Evolutionary conservation across 305 asterid species (phyloP).

Genomic region (Fraxinus velutina): DNA sequence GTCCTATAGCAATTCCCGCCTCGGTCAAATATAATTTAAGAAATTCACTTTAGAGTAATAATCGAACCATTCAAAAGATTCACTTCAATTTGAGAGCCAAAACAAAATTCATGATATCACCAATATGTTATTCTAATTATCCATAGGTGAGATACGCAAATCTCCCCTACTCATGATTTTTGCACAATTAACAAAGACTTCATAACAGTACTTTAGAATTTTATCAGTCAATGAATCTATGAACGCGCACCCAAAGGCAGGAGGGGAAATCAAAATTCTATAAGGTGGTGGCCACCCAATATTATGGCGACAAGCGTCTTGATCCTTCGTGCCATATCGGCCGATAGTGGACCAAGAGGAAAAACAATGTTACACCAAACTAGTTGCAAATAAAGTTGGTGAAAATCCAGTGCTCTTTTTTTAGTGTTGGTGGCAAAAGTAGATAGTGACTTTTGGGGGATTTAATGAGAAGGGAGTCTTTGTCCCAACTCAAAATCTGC

Average conservation of each 20-base stretch:
- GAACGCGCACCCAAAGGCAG: not conserved
- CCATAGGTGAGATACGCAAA: not conserved
- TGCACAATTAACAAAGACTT: not conserved
- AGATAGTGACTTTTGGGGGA: conserved; percentile 28
- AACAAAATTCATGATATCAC: no score
- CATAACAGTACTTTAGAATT: not conserved
- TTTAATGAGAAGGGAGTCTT: conserved; percentile 21
- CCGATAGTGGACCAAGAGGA: conserved; percentile 29
- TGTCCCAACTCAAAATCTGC: not conserved
- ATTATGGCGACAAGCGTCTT: not conserved
- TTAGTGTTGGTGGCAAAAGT: conserved; percentile 46
- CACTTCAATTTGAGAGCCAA: not conserved
- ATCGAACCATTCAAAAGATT: no score
- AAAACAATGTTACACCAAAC: not conserved
- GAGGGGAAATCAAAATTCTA: not conserved
- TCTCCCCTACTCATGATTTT: not conserved
- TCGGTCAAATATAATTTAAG: no score
- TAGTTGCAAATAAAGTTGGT: not conserved
- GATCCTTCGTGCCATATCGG: conserved; percentile 16
- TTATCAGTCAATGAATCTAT: not conserved
- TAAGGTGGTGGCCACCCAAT: conserved; percentile 44
- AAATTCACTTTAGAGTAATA: no score
- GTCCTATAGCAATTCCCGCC: no score
- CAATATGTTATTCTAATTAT: not conserved
- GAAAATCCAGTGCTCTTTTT: not conserved